Conservation (phyloP, 148 eudicot species). For the Selenicereus undatus region DNA sequence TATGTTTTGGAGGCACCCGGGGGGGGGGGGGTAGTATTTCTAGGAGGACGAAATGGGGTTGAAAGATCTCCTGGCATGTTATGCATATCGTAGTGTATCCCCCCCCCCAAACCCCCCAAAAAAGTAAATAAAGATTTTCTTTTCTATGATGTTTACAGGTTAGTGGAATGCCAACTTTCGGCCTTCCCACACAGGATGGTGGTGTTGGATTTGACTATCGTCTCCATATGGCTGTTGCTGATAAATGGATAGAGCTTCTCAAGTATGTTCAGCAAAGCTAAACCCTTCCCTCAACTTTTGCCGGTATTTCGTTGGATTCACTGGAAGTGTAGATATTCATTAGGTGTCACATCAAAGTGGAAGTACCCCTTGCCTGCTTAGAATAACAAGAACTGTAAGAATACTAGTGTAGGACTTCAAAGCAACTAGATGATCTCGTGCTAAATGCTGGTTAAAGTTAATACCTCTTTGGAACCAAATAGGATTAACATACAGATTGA, state of each 20-base stretch:
- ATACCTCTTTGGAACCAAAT: neutral
- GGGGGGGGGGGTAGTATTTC: neutral
- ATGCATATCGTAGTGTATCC: neutral
- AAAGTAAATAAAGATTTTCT: neutral
- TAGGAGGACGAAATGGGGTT: neutral
- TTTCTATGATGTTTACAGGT: constrained; percentile 49
- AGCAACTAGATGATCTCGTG: neutral
- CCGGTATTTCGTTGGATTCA: neutral
- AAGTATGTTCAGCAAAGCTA: constrained; percentile 48
- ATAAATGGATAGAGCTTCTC: constrained; percentile 97
- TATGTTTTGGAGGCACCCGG: neutral
- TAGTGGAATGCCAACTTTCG: constrained; percentile 97
- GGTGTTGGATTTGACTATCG: constrained; percentile 97
- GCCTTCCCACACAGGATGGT: constrained; percentile 86
- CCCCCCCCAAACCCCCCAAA: neutral
- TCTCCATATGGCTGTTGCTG: constrained; percentile 97
- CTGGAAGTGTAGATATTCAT: neutral
- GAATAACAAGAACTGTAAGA: neutral
- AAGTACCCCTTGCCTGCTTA: neutral
- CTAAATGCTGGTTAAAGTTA: neutral
- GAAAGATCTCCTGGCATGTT: neutral
- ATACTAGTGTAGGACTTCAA: neutral
- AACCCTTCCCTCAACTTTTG: neutral
- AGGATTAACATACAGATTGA: neutral
- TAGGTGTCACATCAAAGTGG: neutral